phyloP scores from a whole-genome alignment of 2,329 filamentous ascomycete species.

The Apiospora sp. region DNA sequence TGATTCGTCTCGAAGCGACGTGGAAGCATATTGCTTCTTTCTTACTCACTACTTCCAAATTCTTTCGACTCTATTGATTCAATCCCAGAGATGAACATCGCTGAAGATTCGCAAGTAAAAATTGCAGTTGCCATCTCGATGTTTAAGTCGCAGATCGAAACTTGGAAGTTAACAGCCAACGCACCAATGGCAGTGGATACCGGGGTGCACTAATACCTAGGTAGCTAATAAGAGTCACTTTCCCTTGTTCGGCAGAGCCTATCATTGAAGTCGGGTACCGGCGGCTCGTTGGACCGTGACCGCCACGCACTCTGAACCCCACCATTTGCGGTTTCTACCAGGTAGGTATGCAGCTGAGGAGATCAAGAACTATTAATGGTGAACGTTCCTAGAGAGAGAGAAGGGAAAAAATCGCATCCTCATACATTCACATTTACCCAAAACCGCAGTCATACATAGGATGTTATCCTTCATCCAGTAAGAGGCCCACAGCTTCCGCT shows the following conservation, averaged over 20 bases:
- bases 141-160: neutral
- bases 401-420: neutral
- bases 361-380: slow-evolving; percentile 1
- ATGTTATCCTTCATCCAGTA: slow-evolving; percentile 47
- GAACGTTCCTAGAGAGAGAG: neutral
- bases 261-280: slow-evolving; percentile 4
- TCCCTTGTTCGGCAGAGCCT: neutral
- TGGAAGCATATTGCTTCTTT: neutral
- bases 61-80: neutral
- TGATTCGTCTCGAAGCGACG: neutral
- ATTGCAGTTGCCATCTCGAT: neutral
- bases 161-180: neutral
- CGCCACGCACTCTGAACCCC: slow-evolving; percentile 19
- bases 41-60: neutral
- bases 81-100: no score
- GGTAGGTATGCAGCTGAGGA: slow-evolving; percentile 8
- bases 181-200: slow-evolving; percentile 1
- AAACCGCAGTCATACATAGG: neutral
- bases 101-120: no score
- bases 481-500: slow-evolving; percentile 62
- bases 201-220: neutral
- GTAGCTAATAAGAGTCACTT: neutral
- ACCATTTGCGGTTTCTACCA: neutral
- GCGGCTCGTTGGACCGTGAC: slow-evolving; percentile 11
- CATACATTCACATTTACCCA: neutral